Conservation (phyloP, 2,329 filamentous ascomycete species). For the Kalmusia sp. region DNA sequence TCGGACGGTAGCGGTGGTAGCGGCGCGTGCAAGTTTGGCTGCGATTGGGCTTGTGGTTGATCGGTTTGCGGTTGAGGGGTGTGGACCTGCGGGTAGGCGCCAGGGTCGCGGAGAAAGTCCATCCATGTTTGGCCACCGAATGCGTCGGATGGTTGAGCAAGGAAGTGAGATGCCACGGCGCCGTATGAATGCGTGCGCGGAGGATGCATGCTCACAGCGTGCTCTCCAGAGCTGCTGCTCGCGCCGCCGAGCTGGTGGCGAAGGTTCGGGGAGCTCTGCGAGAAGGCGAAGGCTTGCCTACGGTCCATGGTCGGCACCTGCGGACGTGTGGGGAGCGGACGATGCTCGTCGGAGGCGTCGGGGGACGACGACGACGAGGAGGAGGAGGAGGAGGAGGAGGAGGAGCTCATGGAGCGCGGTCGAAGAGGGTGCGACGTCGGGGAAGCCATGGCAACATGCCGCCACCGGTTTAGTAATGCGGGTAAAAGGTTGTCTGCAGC, state of each 20-base stretch:
- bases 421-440: conserved; percentile 15
- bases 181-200: conserved; percentile 24
- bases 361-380: conserved; percentile 3
- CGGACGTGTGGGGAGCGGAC: neutral
- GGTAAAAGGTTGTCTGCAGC: neutral
- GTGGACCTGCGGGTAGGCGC: conserved; percentile 22
- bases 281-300: conserved; percentile 15
- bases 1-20: conserved; percentile 9
- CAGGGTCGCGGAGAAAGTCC: conserved; percentile 40
- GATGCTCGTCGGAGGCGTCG: conserved; percentile 7
- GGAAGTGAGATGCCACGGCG: conserved; percentile 36
- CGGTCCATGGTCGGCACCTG: neutral
- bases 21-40: conserved; percentile 6
- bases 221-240: conserved; percentile 14
- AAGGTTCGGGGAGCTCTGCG: conserved; percentile 23
- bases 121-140: conserved; percentile 43
- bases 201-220: conserved; percentile 4
- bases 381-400: too few relatives aligned
- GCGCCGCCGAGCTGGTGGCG: conserved; percentile 20
- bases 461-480: conserved; percentile 23
- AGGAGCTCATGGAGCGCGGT: conserved; percentile 13
- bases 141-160: conserved; percentile 24
- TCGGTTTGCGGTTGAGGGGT: conserved; percentile 10
- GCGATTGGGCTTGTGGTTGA: conserved; percentile 9
- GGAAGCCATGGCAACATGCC: conserved; percentile 36